phyloP scores from a whole-genome alignment of 495 filamentous ascomycete genomes.

The Platismatia glauca region DNA sequence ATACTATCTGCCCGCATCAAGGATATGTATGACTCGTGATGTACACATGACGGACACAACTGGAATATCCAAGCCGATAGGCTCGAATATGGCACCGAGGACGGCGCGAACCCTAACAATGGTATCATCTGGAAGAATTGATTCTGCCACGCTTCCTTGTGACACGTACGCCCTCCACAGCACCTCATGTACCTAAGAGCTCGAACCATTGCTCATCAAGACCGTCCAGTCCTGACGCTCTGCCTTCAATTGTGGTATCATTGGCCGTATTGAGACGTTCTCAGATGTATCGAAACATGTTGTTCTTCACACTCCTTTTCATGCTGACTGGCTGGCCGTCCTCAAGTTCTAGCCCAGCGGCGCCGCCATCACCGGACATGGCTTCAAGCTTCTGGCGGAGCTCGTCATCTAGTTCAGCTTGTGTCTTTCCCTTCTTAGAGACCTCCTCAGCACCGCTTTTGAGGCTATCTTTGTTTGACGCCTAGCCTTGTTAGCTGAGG shows the following conservation, averaged over 20 bases:
- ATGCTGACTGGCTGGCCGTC: conserved; percentile 65
- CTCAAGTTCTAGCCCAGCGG: conserved; percentile 70
- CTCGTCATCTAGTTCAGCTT: conserved; percentile 59
- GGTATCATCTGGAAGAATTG: too few relatives aligned
- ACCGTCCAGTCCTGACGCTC: background rate
- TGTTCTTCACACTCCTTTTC: conserved; percentile 68
- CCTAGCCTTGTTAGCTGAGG: background rate
- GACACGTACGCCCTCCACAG: too few relatives aligned
- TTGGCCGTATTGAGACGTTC: too few relatives aligned
- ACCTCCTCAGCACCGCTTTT: background rate
- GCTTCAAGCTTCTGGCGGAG: conserved; percentile 56
- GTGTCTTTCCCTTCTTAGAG: conserved; percentile 35
- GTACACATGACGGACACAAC: too few relatives aligned
- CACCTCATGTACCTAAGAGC: background rate
- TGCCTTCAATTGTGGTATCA: background rate
- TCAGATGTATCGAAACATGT: conserved; percentile 69
- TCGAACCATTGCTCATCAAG: background rate
- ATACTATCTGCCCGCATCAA: too few relatives aligned
- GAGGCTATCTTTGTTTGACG: background rate
- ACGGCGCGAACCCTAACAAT: too few relatives aligned
- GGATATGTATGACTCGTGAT: too few relatives aligned
- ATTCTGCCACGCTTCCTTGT: too few relatives aligned
- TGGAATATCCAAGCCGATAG: too few relatives aligned
- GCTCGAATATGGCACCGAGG: too few relatives aligned
- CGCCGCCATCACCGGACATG: conserved; percentile 66